These are phyloP conservation scores for Ceriops tagal DNA, from an alignment of 345 rosid species.

Conservation along the genomic window DNA sequence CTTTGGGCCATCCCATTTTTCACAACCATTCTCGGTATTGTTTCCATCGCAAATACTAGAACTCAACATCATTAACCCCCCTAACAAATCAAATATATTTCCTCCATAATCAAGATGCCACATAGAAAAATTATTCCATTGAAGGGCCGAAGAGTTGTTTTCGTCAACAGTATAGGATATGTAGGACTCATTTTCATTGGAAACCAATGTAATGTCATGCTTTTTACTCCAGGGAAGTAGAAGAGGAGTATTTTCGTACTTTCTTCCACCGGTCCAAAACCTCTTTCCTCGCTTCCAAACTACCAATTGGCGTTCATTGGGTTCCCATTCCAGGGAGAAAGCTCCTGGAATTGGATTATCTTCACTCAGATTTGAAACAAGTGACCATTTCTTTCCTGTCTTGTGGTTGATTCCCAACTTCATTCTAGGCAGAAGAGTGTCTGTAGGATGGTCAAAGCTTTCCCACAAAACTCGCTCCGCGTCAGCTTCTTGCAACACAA, in stretches of 20 bases:
- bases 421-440: constrained; percentile 14
- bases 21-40: neutral
- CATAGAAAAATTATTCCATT: neutral
- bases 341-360: constrained; percentile 1
- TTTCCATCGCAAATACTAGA: constrained; percentile 4
- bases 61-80: neutral
- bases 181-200: neutral
- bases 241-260: neutral
- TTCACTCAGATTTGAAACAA: constrained; percentile 1
- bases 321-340: constrained; percentile 12
- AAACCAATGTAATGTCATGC: neutral
- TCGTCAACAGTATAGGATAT: neutral
- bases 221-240: no score
- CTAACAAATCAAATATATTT: neutral
- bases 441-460: constrained; percentile 16
- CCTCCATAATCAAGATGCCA: constrained; percentile 1
- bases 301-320: neutral
- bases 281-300: neutral
- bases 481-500: neutral
- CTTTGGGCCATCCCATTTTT: constrained; percentile 5
- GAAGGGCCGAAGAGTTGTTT: rapidly evolving
- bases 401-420: constrained; percentile 8
- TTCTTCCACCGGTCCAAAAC: constrained; percentile 9
- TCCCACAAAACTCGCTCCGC: neutral
- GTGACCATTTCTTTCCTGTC: neutral